phyloP scores from a whole-genome alignment of 352 stramenopile species.

The Pythium myriotylum region DNA sequence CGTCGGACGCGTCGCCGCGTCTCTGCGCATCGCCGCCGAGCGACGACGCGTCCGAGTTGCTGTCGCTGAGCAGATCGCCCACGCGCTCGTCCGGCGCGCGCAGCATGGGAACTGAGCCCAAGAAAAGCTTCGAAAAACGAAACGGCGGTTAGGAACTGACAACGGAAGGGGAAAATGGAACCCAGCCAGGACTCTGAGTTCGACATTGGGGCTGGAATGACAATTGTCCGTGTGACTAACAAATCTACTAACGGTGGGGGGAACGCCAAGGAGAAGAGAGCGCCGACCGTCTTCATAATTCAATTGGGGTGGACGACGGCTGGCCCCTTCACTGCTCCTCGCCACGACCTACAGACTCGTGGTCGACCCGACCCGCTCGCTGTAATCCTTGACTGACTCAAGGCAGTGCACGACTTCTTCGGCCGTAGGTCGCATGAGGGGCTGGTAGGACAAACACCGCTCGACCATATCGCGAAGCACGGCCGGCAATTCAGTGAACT shows the following conservation, averaged over 20 bases:
- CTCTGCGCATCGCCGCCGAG: slow-evolving; percentile 23
- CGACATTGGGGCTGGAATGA: no score
- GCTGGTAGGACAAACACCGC: slow-evolving; percentile 27
- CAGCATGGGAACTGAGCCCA: no score
- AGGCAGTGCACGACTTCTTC: slow-evolving; percentile 24
- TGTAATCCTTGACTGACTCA: slow-evolving; percentile 26
- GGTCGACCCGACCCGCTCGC: slow-evolving; percentile 20
- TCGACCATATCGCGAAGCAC: slow-evolving; percentile 27
- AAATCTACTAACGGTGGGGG: background rate
- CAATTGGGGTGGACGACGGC: no score
- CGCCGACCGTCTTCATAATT: no score
- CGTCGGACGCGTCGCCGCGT: background rate
- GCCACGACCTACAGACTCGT: slow-evolving; percentile 15
- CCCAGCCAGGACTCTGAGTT: no score
- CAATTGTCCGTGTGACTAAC: background rate
- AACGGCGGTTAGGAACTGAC: slow-evolving; percentile 2
- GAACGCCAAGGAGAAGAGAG: background rate
- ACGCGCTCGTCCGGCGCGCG: slow-evolving; percentile 36
- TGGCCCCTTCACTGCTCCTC: no score
- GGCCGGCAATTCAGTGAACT: slow-evolving; percentile 22
- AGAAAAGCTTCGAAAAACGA: slow-evolving; percentile 22
- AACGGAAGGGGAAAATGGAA: background rate
- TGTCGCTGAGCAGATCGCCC: slow-evolving; percentile 63
- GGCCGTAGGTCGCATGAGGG: slow-evolving; percentile 19
- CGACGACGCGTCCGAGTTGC: slow-evolving; percentile 53